phyloP scores from a whole-genome alignment of 2,329 filamentous ascomycete species.

The Aspergillus novofumigatus region DNA sequence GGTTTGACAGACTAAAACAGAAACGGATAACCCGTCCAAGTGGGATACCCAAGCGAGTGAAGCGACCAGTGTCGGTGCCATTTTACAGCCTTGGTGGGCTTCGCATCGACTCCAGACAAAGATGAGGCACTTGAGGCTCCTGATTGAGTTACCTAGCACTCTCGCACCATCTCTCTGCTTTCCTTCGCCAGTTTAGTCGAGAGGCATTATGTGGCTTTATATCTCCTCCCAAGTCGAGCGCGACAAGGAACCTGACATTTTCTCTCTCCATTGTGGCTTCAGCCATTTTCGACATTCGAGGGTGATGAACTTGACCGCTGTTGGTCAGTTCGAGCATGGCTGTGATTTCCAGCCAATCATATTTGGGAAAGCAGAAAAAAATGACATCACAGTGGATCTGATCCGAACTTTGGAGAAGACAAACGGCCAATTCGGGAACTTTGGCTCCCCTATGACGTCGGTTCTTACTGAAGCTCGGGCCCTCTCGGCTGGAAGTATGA shows the following conservation, averaged over 20 bases:
- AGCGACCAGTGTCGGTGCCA: neutral
- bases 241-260: neutral
- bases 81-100: neutral
- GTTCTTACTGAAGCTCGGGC: neutral
- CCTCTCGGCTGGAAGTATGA: neutral
- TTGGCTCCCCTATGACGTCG: neutral
- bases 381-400: neutral
- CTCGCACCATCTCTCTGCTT: neutral
- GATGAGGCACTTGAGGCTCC: too few relatives aligned
- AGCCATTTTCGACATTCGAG: neutral
- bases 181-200: neutral
- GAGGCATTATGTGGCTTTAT: neutral
- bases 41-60: neutral
- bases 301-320: neutral
- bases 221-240: neutral
- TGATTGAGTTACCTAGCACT: too few relatives aligned
- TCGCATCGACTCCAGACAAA: neutral
- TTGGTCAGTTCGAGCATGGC: neutral
- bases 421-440: neutral
- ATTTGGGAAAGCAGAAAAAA: neutral
- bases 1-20: neutral
- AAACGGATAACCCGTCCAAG: neutral
- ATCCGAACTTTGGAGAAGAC: neutral
- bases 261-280: neutral
- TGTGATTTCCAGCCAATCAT: neutral